A percentile compares a stretch with the other conserved stretches of the same genome.
phyloP scores from a whole-genome alignment of 108 stramenopile genomes.

The Aurantiochytrium sp. region DNA sequence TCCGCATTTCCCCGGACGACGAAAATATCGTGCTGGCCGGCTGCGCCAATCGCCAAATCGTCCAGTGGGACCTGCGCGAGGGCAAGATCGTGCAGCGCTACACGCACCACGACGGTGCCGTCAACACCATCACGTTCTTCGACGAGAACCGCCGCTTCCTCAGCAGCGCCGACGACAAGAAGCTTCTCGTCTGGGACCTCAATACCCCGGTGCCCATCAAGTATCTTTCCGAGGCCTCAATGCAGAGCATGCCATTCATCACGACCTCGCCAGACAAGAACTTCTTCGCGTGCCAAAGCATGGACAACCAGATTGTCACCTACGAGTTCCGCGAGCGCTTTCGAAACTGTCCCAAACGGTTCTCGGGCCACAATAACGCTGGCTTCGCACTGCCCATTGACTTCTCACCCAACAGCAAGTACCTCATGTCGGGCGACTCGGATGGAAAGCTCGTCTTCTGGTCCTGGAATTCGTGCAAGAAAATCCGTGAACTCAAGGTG shows the following conservation, averaged over 20 bases:
- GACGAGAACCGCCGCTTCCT: constrained; percentile 88
- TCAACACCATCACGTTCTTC: constrained; percentile 90
- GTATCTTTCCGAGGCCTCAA: constrained; percentile 95
- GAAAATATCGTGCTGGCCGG: constrained; percentile 90
- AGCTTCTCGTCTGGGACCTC: constrained; percentile 96
- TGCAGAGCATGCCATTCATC: constrained; percentile 94
- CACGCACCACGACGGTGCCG: constrained; percentile 93
- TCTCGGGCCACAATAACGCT: constrained; percentile 86
- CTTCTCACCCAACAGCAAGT: constrained; percentile 87
- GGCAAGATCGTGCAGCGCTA: constrained; percentile 95
- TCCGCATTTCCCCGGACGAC: constrained; percentile 89
- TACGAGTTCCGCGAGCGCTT: constrained; percentile 78
- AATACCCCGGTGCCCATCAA: constrained; percentile 98
- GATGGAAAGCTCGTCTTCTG: constrained; percentile 89
- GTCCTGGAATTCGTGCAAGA: constrained; percentile 78
- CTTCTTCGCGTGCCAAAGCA: constrained; percentile 77
- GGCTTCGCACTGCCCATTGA: constrained; percentile 92
- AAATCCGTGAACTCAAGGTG: constrained; percentile 58
- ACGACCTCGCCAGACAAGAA: constrained; percentile 74
- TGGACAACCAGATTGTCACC: constrained; percentile 91
- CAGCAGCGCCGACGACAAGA: constrained; percentile 93
- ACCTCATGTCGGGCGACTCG: constrained; percentile 86
- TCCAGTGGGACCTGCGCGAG: constrained; percentile 72
- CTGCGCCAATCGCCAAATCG: constrained; percentile 86
- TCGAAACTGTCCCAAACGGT: constrained; percentile 81